phyloP scores from a whole-genome alignment of 495 filamentous ascomycete species.

The Rhizodiscina lignyota region DNA sequence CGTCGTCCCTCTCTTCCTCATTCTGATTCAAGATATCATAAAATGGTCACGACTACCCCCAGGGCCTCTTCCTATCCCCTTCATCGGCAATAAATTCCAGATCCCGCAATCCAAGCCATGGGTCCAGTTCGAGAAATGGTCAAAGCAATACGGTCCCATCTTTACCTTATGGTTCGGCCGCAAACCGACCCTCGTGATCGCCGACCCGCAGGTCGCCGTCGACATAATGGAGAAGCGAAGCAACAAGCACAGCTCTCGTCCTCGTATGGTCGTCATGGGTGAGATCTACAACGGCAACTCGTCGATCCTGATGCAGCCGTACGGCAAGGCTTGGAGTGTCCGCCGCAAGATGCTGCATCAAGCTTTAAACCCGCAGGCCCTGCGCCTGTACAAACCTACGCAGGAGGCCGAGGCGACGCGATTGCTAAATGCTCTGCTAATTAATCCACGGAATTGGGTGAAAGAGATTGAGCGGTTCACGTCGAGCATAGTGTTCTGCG shows the following conservation, averaged over 20 bases:
- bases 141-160: constrained; percentile 36
- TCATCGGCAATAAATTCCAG: constrained; percentile 40
- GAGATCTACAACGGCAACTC: constrained; percentile 30
- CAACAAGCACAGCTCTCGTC: constrained; percentile 34
- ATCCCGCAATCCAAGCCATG: constrained; percentile 36
- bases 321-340: constrained; percentile 28
- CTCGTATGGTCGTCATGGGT: constrained; percentile 38
- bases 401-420: constrained; percentile 25
- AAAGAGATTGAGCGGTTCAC: constrained; percentile 49
- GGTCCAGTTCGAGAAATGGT: constrained; percentile 40
- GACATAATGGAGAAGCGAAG: constrained; percentile 38
- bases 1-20: constrained; percentile 6
- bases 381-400: constrained; percentile 31
- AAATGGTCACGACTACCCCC: constrained; percentile 26
- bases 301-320: constrained; percentile 32
- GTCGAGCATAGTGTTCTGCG: constrained; percentile 45
- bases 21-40: constrained; percentile 10
- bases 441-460: constrained; percentile 28
- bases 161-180: constrained; percentile 48
- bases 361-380: constrained; percentile 26
- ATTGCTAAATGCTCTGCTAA: constrained; percentile 19
- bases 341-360: constrained; percentile 25
- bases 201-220: constrained; percentile 42
- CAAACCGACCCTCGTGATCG: constrained; percentile 44
- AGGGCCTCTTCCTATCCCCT: constrained; percentile 34